phyloP scores from a whole-genome alignment of 176 grass and related monocot species.

The Triticum aestivum region IWGSC_CS_RefSeq_v2.1 NC_057807.1:288900364-288900863 shows the following conservation, averaged over 20 bases:
- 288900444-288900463: no score
- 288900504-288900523: no score
- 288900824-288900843: constrained; percentile 49
- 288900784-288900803: not conserved
- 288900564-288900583: not conserved
- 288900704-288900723: not conserved
- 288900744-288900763: constrained; percentile 55
- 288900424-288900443: no score
- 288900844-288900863: constrained; percentile 20
- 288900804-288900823: constrained; percentile 21
- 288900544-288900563: not conserved
- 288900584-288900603: not conserved
- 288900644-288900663: not conserved
- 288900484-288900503: not conserved
- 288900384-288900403: no score
- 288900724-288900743: not conserved
- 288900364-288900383: no score
- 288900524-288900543: not conserved
- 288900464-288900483: no score
- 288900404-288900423: no score
- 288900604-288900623: constrained; percentile 2
- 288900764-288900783: not conserved
- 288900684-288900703: not conserved
- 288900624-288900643: not conserved
- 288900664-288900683: not conserved